These are phyloP conservation scores for Moesziomyces sp. DNA, from an alignment of 1,284 basidiomycete genomes.

Conservation along the genomic window DNA sequence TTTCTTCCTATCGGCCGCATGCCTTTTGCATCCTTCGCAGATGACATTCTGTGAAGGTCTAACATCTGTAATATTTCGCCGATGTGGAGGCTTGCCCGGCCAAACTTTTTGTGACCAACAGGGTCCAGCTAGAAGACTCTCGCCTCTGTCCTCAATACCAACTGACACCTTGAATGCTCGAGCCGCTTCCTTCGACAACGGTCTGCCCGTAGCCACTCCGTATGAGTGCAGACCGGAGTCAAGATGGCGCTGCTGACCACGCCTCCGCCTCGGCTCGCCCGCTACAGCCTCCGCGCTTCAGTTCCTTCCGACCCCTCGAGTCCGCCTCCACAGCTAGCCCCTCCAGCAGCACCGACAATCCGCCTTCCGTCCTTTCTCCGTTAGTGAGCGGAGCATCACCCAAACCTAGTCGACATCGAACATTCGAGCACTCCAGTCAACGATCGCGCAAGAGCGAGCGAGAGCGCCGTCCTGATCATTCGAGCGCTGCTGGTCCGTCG, in stretches of 20 bases:
- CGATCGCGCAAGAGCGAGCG: not conserved
- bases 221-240: conserved; percentile 27
- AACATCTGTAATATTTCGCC: not conserved
- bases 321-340: conserved; percentile 3
- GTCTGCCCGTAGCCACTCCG: conserved; percentile 18
- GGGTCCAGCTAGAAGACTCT: conserved; percentile 4
- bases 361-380: not conserved
- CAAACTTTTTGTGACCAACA: conserved; percentile 1
- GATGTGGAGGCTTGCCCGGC: conserved; percentile 4
- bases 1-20: conserved; percentile 40
- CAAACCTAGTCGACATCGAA: not conserved
- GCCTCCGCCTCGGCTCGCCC: not conserved
- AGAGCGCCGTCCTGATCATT: not conserved
- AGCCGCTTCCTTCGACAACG: not conserved
- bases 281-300: conserved; percentile 12
- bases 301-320: conserved; percentile 4
- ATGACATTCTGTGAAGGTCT: too few relatives aligned
- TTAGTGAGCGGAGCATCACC: not conserved
- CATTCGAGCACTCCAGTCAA: not conserved
- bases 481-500: too few relatives aligned
- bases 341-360: not conserved
- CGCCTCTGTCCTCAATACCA: conserved; percentile 13
- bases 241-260: not conserved
- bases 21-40: not conserved
- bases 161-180: not conserved